Base-by-base conservation (phyloP, 2,329 filamentous ascomycete genomes). In the Fusarium verrucosum region DNA sequence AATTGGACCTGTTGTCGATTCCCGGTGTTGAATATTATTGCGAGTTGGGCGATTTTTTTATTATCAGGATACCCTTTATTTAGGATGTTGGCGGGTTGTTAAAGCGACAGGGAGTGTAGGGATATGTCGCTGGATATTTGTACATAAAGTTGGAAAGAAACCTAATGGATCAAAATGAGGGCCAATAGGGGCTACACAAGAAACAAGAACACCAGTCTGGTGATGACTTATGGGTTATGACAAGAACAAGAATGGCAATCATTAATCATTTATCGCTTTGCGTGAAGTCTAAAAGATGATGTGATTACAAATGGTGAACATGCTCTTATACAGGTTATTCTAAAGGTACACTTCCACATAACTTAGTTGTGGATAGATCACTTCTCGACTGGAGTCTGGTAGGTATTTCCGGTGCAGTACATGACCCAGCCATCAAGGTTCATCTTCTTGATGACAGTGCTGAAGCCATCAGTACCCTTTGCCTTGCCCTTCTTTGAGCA, bases 401-500 rank as follows among this genome's bases (percentile, higher is more conserved):
- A 76, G 16, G 58, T 73, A 23, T 73, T 69, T 2, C 75, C 74
- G 32, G 78, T 72, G 63, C 87, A 89, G 60, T 82, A 85, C 73
- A 86, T 76, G 4, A 87, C 82, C 86, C 86, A 90, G 2, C 84
- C 84, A 65, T 89, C 84, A 45, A 91, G 75, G 43, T 85, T 75
- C 82, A 88, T 85, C 67, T 84, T 85, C 80, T 90, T 90, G 58
- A 91, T 79, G 25, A 90, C 80, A 7, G 85, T 90, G 58, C 86
- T 89, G 69, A 90, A 90, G 1, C 78, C 77, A 1, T 78, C 71
- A 1, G 81, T 79, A 4, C 78, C 82, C 4, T 72, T 64, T 7
- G 80, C 80, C 14, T 72, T 68, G 20, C 74, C 77, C 37, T 64
- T 53, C 35, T 58, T 52, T 4, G 77, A 75, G 71, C 87, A 89